These are phyloP conservation scores for Tremella mesenterica DNA, from an alignment of 768 basidiomycete species.

Conservation along the genomic window DNA sequence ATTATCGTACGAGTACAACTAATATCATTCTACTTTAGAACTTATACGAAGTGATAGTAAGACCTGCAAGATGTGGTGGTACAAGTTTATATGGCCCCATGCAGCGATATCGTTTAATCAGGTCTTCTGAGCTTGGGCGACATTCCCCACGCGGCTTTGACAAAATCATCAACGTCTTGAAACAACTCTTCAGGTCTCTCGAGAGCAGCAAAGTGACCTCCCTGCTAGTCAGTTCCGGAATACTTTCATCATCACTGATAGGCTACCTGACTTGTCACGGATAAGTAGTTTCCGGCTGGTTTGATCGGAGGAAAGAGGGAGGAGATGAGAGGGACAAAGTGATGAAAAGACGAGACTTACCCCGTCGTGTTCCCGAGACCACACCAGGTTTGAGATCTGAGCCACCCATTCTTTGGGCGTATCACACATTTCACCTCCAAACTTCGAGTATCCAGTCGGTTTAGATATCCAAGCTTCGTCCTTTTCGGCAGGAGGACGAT, in stretches of 20 bases:
- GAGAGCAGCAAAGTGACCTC: constrained; percentile 44
- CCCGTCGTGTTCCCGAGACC: constrained; percentile 35
- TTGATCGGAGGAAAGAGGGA: background rate
- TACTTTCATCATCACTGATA: background rate
- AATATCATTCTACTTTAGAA: too few species aligned
- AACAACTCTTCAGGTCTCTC: constrained; percentile 37
- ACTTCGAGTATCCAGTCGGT: constrained; percentile 37
- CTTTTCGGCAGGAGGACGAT: constrained; percentile 2
- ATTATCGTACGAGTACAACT: too few species aligned
- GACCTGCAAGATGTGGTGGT: too few species aligned
- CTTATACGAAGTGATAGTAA: too few species aligned
- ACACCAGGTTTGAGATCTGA: constrained; percentile 33
- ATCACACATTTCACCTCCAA: constrained; percentile 33
- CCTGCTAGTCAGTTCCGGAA: constrained; percentile 9
- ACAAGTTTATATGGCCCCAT: too few species aligned
- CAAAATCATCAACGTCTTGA: constrained; percentile 40
- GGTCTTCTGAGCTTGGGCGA: too few species aligned
- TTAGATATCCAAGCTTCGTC: constrained; percentile 32
- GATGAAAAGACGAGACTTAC: constrained; percentile 15
- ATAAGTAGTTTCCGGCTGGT: background rate
- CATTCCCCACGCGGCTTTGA: constrained; percentile 33
- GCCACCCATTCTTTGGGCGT: background rate
- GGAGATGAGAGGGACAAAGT: background rate
- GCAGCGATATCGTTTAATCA: too few species aligned
- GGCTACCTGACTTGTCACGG: background rate